Percentiles rank a stretch among this genome's conserved stretches.
phyloP scores from a whole-genome alignment of 306 rosid genomes.

The Hippophae tibetana region DNA sequence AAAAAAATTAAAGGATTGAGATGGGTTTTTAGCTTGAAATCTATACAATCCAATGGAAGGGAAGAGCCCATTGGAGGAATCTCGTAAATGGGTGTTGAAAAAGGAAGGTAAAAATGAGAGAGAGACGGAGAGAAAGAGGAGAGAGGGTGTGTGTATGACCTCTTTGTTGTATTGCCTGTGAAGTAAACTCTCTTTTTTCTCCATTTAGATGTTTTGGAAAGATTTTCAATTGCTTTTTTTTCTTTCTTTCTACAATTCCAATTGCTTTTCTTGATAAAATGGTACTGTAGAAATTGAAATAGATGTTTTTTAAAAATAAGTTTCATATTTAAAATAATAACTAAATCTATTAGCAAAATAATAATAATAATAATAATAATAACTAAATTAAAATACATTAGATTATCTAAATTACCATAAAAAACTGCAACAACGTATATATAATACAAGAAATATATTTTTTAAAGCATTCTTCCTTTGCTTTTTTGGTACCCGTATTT shows the following conservation, averaged over 20 bases:
- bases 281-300: too few species aligned
- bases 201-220: conserved; percentile 25
- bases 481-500: too few species aligned
- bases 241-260: conserved; percentile 11
- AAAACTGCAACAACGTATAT: too few species aligned
- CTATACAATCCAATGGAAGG: conserved; percentile 68
- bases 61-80: conserved; percentile 68
- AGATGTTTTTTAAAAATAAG: too few species aligned
- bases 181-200: conserved; percentile 19
- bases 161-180: conserved; percentile 46
- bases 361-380: too few species aligned
- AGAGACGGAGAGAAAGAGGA: conserved; percentile 35
- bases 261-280: not conserved
- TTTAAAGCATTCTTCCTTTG: too few species aligned
- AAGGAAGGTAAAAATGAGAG: conserved; percentile 54
- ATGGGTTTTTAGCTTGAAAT: conserved; percentile 36
- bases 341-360: too few species aligned
- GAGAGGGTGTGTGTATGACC: conserved; percentile 39
- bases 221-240: conserved; percentile 20
- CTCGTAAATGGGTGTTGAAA: conserved; percentile 64
- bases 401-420: too few species aligned
- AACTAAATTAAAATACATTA: too few species aligned
- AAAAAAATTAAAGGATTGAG: conserved; percentile 47
- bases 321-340: too few species aligned
- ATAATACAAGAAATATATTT: too few species aligned